phyloP scores from a whole-genome alignment of 208 protist species.

The Endotrypanum monterogeii region DNA sequence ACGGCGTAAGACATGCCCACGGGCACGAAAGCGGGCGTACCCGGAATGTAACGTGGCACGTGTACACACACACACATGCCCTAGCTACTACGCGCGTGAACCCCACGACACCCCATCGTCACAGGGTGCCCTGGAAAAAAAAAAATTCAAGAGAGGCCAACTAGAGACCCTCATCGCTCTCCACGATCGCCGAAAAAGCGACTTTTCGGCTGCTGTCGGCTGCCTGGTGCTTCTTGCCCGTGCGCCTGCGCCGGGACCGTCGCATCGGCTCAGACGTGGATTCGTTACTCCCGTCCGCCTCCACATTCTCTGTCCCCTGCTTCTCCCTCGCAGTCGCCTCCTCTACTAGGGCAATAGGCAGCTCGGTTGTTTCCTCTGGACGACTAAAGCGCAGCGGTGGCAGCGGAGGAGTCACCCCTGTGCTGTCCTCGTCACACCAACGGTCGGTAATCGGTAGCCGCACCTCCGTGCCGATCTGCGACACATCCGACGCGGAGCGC shows the following conservation, averaged over 20 bases:
- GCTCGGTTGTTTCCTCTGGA: background rate
- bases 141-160: slow-evolving; percentile 7
- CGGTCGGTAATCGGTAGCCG: slow-evolving; percentile 27
- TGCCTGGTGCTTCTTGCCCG: background rate
- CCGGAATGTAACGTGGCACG: background rate
- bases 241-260: background rate
- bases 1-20: background rate
- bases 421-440: slow-evolving; percentile 1
- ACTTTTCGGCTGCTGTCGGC: background rate
- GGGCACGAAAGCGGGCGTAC: background rate
- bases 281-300: background rate
- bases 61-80: background rate
- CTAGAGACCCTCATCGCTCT: background rate
- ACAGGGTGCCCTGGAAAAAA: background rate
- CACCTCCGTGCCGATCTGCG: slow-evolving; percentile 37
- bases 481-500: slow-evolving; percentile 26
- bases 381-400: background rate
- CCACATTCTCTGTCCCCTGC: background rate
- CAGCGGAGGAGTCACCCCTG: background rate
- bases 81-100: background rate
- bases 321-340: background rate
- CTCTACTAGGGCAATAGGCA: background rate
- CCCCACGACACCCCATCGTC: background rate
- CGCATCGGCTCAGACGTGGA: background rate
- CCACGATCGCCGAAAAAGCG: background rate